Evolutionary conservation across 192 early-diverging fungal genomes (phyloP).

Genomic region (Entomortierella parvispora): DNA sequence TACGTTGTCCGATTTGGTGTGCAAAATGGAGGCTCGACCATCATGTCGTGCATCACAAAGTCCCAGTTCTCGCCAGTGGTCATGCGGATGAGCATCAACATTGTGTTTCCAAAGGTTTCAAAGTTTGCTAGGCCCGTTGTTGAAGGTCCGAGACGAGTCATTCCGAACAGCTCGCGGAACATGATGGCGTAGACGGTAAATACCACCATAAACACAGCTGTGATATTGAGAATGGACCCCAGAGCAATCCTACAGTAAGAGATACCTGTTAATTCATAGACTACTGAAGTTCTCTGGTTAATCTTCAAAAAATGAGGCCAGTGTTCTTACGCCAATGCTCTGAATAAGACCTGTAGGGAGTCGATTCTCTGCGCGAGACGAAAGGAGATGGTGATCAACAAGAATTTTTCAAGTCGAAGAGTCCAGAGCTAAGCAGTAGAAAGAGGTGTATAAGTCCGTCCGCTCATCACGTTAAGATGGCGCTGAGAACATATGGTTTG

Average conservation of each 20-base stretch:
- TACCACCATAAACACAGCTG: conserved; percentile 66
- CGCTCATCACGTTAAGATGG: too few species aligned
- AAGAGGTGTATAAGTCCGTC: too few species aligned
- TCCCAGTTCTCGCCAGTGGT: conserved; percentile 72
- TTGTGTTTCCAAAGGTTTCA: conserved; percentile 55
- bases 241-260: conserved; percentile 38
- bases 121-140: conserved; percentile 62
- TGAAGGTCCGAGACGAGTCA: conserved; percentile 61
- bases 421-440: conserved; percentile 31
- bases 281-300: conserved; percentile 33
- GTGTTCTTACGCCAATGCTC: conserved; percentile 46
- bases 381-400: conserved; percentile 48
- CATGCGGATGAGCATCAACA: conserved; percentile 62
- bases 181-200: conserved; percentile 64
- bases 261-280: neutral
- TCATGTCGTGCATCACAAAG: conserved; percentile 68
- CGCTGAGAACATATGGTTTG: too few species aligned
- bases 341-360: conserved; percentile 42
- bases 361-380: conserved; percentile 46
- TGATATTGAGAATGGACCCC: conserved; percentile 62
- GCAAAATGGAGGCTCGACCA: conserved; percentile 61
- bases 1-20: conserved; percentile 52
- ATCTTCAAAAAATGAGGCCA: conserved; percentile 42
- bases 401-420: conserved; percentile 31
- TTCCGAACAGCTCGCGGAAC: conserved; percentile 70